These are phyloP conservation scores for Syncephalis fuscata DNA, from an alignment of 371 early-diverging fungal species.

Conservation along the genomic window DNA sequence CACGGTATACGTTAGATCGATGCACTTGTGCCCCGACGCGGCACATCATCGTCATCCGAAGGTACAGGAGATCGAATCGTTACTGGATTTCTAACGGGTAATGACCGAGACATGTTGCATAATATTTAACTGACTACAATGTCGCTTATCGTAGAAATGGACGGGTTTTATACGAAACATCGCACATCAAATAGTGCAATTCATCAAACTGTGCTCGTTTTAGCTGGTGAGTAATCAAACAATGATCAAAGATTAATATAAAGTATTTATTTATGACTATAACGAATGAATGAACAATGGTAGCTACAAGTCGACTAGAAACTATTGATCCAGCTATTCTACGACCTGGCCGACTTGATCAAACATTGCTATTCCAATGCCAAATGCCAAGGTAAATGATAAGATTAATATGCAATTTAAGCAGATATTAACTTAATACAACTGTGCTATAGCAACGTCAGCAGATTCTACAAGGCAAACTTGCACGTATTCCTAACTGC, in stretches of 20 bases:
- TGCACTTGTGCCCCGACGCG: conserved; percentile 46
- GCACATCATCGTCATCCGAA: conserved; percentile 46
- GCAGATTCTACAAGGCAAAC: conserved; percentile 18
- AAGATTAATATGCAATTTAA: conserved; percentile 1
- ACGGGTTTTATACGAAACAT: conserved; percentile 45
- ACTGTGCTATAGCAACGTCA: not conserved
- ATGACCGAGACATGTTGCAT: too few species aligned
- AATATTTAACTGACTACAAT: not conserved
- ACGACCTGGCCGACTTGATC: conserved; percentile 97
- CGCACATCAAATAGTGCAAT: conserved; percentile 20
- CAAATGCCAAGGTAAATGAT: conserved; percentile 8
- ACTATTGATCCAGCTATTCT: conserved; percentile 89
- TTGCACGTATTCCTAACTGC: conserved; percentile 31
- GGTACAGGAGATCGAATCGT: conserved; percentile 67
- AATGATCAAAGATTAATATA: not conserved
- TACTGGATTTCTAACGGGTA: conserved; percentile 60
- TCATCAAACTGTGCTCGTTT: conserved; percentile 37
- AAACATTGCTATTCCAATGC: conserved; percentile 2
- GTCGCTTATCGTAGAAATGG: conserved; percentile 39
- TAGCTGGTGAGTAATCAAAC: too few species aligned
- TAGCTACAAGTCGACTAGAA: conserved; percentile 46
- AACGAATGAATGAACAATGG: conserved; percentile 2
- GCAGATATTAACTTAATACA: conserved; percentile 9
- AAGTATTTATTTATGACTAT: not conserved
- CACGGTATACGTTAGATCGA: conserved; percentile 32